phyloP scores from a whole-genome alignment of 768 basidiomycete genomes.

The Trametes punicea region DNA sequence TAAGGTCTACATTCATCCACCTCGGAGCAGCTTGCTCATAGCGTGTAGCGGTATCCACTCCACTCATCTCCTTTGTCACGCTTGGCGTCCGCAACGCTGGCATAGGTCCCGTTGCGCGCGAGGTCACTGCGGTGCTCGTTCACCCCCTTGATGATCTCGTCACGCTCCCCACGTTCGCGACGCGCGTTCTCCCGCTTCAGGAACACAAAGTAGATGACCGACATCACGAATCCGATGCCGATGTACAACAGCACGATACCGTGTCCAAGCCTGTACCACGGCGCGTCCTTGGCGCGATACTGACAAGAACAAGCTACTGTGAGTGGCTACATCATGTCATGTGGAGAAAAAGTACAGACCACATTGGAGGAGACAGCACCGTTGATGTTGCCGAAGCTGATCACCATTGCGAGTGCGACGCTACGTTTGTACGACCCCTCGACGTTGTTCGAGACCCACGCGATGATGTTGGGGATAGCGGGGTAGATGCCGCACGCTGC shows the following conservation, averaged over 20 bases:
- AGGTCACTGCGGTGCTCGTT: slow-evolving; percentile 35
- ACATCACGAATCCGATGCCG: slow-evolving; percentile 52
- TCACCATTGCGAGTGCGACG: slow-evolving; percentile 66
- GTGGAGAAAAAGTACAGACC: slow-evolving; percentile 38
- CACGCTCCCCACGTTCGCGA: slow-evolving; percentile 64
- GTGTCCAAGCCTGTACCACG: slow-evolving; percentile 63
- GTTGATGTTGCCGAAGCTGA: slow-evolving; percentile 68
- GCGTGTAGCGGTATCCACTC: slow-evolving; percentile 72
- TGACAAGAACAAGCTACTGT: slow-evolving; percentile 19
- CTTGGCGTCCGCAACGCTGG: slow-evolving; percentile 61
- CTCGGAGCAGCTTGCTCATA: slow-evolving; percentile 29
- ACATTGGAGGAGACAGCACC: slow-evolving; percentile 78
- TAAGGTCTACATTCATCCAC: background rate
- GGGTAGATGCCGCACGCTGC: slow-evolving; percentile 79
- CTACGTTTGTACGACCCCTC: slow-evolving; percentile 77
- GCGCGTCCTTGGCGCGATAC: slow-evolving; percentile 63
- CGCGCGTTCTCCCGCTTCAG: slow-evolving; percentile 60
- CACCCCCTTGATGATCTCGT: slow-evolving; percentile 59
- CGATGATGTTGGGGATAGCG: slow-evolving; percentile 53
- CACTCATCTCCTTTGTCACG: slow-evolving; percentile 68
- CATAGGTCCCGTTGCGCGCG: slow-evolving; percentile 55
- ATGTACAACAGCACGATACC: slow-evolving; percentile 75
- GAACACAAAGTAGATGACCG: slow-evolving; percentile 38
- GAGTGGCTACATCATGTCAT: background rate
- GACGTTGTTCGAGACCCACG: slow-evolving; percentile 65